Base-by-base conservation (phyloP, 2,329 filamentous ascomycete species). In the Pseudocercospora musae region DNA sequence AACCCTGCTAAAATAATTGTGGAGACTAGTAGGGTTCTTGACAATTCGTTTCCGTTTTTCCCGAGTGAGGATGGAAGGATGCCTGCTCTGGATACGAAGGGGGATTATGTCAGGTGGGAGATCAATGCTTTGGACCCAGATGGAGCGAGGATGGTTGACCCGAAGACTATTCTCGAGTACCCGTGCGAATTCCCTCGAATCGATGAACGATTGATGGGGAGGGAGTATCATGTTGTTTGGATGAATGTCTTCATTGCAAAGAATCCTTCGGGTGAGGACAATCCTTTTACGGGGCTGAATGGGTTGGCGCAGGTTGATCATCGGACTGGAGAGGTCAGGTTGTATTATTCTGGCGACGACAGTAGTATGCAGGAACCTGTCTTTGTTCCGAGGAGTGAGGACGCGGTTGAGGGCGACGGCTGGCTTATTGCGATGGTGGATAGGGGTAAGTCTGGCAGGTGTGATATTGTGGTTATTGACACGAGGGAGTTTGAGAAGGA, bases 321-420 rank as follows among this genome's bases (percentile, higher is more conserved):
- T 21, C 61, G 59, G 9, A 73, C 68, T 0, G 71, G 73, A 0
- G 66, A 70, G 55, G 75, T 71, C 11, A 70, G 73, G 56, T 73
- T 67, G 27, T 78, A 70, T 57, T 78, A 70, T 64, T 75, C 72
- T 20, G 77, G 75, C 1, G 74, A 72, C 25, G 75, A 71, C 9
- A 73, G 75, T 25, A 81, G 80, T 0, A 81, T 84, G 63, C 82
- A 85, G 68, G 83, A 85, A 64, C 82, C 83, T 0, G 78, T 81
- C 0, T 85, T 85, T 60, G 79, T 85, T 11, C 82, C 83, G 0
- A 73, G 75, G 31, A 70, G 70, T 0, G 73, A 76, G 1, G 74
- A 74, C 20, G 76, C 73, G 0, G 72, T 60, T 1, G 82, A 85
- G 66, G 82, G 81, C 0, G 81, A 84, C 57, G 82, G 82, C 0